phyloP scores from a whole-genome alignment of 352 stramenopile genomes.

The Peronospora farinosa region DNA sequence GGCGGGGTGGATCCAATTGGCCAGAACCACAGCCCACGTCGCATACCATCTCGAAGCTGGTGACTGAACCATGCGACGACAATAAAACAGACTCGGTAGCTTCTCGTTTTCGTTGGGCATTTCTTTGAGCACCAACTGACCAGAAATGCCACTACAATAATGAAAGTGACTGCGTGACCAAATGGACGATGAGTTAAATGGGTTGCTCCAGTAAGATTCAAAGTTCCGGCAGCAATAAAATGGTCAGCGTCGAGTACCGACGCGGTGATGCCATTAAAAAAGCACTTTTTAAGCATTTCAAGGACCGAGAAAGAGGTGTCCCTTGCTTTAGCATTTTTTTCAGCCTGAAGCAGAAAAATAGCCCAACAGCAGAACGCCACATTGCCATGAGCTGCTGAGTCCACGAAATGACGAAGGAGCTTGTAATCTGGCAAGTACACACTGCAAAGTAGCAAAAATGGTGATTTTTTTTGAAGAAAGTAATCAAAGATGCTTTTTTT shows the following conservation, averaged over 20 bases:
- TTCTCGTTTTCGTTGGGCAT: constrained; percentile 12
- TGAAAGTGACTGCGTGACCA: constrained; percentile 61
- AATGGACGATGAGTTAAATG: constrained; percentile 57
- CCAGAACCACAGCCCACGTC: constrained; percentile 64
- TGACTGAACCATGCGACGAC: constrained; percentile 54
- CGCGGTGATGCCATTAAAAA: constrained; percentile 34
- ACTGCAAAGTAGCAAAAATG: constrained; percentile 7
- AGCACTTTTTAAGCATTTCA: constrained; percentile 35
- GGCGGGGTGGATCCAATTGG: constrained; percentile 56
- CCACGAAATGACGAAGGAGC: constrained; percentile 54
- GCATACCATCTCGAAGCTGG: constrained; percentile 62
- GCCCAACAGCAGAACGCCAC: constrained; percentile 57
- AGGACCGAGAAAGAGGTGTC: constrained; percentile 7
- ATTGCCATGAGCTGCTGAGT: constrained; percentile 48
- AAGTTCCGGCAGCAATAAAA: constrained; percentile 56
- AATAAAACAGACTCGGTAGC: constrained; percentile 46
- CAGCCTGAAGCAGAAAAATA: constrained; percentile 46
- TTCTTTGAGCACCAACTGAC: constrained; percentile 35
- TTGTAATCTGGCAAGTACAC: constrained; percentile 27
- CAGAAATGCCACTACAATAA: constrained; percentile 36
- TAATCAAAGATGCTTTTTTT: constrained; percentile 4
- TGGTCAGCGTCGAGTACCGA: constrained; percentile 62
- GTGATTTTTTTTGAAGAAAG: not conserved
- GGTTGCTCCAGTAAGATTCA: constrained; percentile 51
- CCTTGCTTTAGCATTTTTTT: constrained; percentile 10